These are phyloP conservation scores for Fusarium begoniae DNA, from an alignment of 2,329 filamentous ascomycete genomes.

Conservation along the genomic window DNA sequence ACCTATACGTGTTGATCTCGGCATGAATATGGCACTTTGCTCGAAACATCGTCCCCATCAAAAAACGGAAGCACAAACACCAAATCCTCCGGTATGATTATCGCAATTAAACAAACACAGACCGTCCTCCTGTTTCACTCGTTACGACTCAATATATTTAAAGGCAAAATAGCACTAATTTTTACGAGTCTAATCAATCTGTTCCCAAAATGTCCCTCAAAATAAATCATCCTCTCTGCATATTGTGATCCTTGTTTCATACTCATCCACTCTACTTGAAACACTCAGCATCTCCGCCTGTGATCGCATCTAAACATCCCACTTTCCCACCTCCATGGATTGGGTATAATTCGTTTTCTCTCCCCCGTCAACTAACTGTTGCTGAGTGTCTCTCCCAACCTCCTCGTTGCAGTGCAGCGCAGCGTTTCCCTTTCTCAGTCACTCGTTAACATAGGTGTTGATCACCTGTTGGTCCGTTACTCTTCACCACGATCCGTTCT, in stretches of 20 bases:
- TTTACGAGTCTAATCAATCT: not conserved
- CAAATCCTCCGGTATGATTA: constrained; percentile 13
- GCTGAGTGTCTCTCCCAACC: not conserved
- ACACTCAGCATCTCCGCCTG: constrained; percentile 27
- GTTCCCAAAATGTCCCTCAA: not conserved
- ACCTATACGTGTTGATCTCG: not conserved
- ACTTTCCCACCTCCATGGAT: not conserved
- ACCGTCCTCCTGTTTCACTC: not conserved
- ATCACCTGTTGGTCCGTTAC: constrained; percentile 24
- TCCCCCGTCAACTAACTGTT: not conserved
- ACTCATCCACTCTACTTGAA: constrained; percentile 37
- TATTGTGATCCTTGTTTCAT: constrained; percentile 21
- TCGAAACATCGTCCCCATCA: constrained; percentile 14
- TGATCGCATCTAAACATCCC: constrained; percentile 19
- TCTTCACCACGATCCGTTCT: constrained; percentile 11
- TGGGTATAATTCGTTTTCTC: not conserved
- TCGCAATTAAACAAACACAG: constrained; percentile 20
- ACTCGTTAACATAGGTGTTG: constrained; percentile 33
- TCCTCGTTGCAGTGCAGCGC: constrained; percentile 18
- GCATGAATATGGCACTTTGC: constrained; percentile 19
- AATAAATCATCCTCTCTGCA: not conserved
- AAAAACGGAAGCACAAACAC: constrained; percentile 22
- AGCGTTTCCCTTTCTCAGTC: constrained; percentile 31
- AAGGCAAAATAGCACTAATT: not conserved
- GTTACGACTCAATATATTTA: not conserved